Evolutionary conservation across 352 stramenopile species (phyloP), one percentile per base, ranked within the genome.

Genomic region (Achlya hypogyna): DNA sequence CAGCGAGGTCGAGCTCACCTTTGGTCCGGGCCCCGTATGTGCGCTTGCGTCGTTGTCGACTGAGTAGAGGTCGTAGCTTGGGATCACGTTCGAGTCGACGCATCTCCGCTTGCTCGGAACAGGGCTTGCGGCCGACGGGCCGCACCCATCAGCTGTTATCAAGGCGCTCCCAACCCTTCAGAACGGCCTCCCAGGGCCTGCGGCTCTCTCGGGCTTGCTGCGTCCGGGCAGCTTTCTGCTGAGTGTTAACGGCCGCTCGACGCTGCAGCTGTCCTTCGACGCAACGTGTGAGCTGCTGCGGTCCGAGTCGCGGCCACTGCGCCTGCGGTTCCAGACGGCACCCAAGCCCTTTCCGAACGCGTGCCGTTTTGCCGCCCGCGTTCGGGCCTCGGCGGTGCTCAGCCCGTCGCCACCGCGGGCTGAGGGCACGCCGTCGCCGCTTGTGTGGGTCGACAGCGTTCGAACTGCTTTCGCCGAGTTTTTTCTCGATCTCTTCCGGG

Each of bases 11-110:
- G 81, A 90, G 34, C 59, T 92, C 28, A 86, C 77, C 6, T 92
- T 92, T 73, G 78, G 71, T 25, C 72, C 80, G 20, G 80, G 83
- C 56, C 80, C 80, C 65, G 83, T 92, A 74, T 9, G 77, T 75
- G 28, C 5, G 28, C 9, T 31, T 65, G 28, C 65, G 20, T 38
- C 25, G 35, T 69, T 62, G 27, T 8, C 14, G 51, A 60, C 6
- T 18, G 28, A 58, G 14, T 25, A 12, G 32, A 20, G 45, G 25
- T 31, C 53, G 45, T 69, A 91, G 83, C 75, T 91, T 51, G 83
- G 83, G 4, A 89, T 91, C 47, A 89, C 81, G 5, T 87, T 91
- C 56, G 83, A 91, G 63, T 81, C 83, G 6, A 89, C 83, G 0
- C 81, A 88, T 47, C 53, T 89, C 47, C 79, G 79, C 6, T 72